phyloP scores from a whole-genome alignment of 768 basidiomycete species.

The Suillus plorans region DNA sequence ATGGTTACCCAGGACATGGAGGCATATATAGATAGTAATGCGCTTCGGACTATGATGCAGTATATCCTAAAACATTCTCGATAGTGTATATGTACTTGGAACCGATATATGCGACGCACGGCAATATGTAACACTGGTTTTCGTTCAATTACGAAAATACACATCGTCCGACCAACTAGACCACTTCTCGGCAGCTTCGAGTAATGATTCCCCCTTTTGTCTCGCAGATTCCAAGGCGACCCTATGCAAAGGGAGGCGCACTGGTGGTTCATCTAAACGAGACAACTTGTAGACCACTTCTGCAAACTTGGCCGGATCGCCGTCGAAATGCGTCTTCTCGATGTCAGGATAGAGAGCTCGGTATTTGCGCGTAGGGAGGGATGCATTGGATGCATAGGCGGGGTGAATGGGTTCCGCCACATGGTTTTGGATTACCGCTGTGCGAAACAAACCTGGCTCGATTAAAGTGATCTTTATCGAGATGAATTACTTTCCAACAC shows the following conservation, averaged over 20 bases:
- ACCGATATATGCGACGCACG: background rate
- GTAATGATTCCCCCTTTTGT: constrained; percentile 18
- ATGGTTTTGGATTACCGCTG: constrained; percentile 13
- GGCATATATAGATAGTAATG: constrained; percentile 5
- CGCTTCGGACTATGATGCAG: background rate
- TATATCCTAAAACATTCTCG: background rate
- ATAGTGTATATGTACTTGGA: background rate
- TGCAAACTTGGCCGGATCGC: constrained; percentile 25
- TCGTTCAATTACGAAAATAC: constrained; percentile 13
- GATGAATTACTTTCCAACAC: constrained; percentile 1
- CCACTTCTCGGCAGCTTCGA: constrained; percentile 22
- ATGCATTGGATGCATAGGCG: constrained; percentile 23
- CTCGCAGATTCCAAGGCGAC: constrained; percentile 21
- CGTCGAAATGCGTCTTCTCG: constrained; percentile 19
- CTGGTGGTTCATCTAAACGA: constrained; percentile 16
- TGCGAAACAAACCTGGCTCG: constrained; percentile 26
- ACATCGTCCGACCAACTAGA: constrained; percentile 26
- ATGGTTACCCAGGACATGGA: constrained; percentile 4
- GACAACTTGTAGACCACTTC: constrained; percentile 18
- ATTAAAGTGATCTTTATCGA: constrained; percentile 19
- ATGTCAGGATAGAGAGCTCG: constrained; percentile 19
- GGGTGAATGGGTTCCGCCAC: constrained; percentile 15
- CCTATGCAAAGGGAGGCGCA: constrained; percentile 23
- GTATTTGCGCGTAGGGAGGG: constrained; percentile 24
- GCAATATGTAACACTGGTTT: background rate